phyloP scores from a whole-genome alignment of 116 monocot species.

The Dioscorea cayenensis region DNA sequence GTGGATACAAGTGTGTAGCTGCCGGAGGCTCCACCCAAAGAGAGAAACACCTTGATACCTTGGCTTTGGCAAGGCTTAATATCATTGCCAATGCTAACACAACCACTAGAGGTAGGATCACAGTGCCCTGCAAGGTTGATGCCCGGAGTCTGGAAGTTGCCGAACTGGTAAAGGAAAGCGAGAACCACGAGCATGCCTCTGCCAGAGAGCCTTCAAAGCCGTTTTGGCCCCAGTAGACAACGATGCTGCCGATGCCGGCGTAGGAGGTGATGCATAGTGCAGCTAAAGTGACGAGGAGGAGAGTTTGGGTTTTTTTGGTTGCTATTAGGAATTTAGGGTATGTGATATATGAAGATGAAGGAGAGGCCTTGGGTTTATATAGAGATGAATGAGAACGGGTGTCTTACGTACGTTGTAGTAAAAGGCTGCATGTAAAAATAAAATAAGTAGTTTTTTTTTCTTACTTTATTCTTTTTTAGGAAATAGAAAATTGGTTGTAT shows the following conservation, averaged over 20 bases:
- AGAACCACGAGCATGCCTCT: conserved; percentile 20
- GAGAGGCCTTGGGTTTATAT: too few species aligned
- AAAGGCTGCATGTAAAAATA: too few species aligned
- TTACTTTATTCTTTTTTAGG: too few species aligned
- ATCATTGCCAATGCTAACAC: background rate
- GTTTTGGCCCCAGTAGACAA: conserved; percentile 69
- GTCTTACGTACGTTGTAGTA: too few species aligned
- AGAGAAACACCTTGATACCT: conserved; percentile 7
- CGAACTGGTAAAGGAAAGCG: conserved; percentile 5
- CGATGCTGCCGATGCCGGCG: conserved; percentile 19
- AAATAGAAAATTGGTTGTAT: too few species aligned
- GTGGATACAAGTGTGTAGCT: background rate
- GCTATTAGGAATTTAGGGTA: too few species aligned
- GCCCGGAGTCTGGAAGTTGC: background rate
- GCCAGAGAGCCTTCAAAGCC: conserved; percentile 46
- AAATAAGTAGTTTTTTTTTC: too few species aligned
- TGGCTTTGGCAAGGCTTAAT: conserved; percentile 3
- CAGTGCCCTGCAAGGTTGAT: conserved; percentile 12
- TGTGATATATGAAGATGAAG: too few species aligned
- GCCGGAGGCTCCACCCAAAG: background rate
- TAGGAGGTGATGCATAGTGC: background rate
- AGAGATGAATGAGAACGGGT: too few species aligned
- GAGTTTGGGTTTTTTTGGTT: background rate
- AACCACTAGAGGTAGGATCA: background rate
- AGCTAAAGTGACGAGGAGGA: background rate